These are phyloP conservation scores for Chalciporus pseudorubinellus DNA, from an alignment of 768 basidiomycete species.

Conservation along the genomic window DNA sequence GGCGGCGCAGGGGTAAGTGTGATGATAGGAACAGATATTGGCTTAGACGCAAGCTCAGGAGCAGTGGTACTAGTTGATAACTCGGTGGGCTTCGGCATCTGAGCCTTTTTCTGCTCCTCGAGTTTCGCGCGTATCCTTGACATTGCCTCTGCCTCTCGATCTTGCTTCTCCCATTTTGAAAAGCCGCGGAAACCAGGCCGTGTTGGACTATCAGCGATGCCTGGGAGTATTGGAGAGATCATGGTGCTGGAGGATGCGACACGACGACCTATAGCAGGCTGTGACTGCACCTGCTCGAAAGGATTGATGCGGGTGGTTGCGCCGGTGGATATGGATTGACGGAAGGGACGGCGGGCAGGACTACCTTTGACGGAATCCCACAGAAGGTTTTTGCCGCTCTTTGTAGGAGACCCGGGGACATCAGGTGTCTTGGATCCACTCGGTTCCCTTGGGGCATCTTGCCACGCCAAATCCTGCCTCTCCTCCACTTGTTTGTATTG, in stretches of 20 bases:
- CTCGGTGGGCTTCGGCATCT: conserved; percentile 35
- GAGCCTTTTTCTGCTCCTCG: conserved; percentile 43
- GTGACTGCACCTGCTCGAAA: conserved; percentile 37
- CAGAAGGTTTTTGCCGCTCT: conserved; percentile 62
- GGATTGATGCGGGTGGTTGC: conserved; percentile 49
- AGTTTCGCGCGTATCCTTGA: conserved; percentile 59
- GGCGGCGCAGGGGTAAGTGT: conserved; percentile 26
- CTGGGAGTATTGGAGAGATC: conserved; percentile 25
- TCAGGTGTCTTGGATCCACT: conserved; percentile 45
- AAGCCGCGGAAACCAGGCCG: conserved; percentile 44
- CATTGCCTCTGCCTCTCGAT: conserved; percentile 78
- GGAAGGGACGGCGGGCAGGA: conserved; percentile 40
- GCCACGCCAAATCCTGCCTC: conserved; percentile 63
- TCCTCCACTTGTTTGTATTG: conserved; percentile 66
- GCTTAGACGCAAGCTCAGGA: conserved; percentile 20
- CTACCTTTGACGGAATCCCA: conserved; percentile 60
- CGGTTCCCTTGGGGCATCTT: conserved; percentile 48
- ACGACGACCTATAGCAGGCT: conserved; percentile 42
- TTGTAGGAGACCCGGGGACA: conserved; percentile 35
- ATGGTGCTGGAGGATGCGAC: conserved; percentile 37
- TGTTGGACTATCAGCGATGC: conserved; percentile 57
- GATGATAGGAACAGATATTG: conserved; percentile 26
- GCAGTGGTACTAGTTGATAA: conserved; percentile 25
- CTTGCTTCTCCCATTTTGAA: conserved; percentile 87
- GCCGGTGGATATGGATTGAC: conserved; percentile 47